These are phyloP conservation scores for Actinomortierella wolfii DNA, from an alignment of 371 early-diverging fungal genomes.

Conservation along the genomic window DNA sequence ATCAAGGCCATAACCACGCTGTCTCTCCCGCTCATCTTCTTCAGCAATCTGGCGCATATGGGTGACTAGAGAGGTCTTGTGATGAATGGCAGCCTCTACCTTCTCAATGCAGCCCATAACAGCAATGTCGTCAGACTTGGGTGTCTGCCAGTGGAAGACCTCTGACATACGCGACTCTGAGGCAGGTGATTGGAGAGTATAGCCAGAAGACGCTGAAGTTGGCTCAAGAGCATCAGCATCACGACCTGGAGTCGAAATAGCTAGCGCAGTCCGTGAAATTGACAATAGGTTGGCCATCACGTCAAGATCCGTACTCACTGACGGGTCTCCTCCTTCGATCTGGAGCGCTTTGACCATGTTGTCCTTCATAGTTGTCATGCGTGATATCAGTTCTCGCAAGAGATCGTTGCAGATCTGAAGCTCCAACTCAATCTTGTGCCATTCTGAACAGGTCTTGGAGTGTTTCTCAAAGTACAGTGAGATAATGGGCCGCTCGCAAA, in stretches of 20 bases:
- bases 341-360: constrained; percentile 34
- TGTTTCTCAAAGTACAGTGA: constrained; percentile 81
- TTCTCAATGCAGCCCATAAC: constrained; percentile 23
- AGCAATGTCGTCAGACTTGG: constrained; percentile 49
- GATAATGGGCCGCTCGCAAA: constrained; percentile 81
- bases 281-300: constrained; percentile 19
- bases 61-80: constrained; percentile 34
- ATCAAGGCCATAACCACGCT: constrained; percentile 40
- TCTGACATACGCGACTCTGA: constrained; percentile 59
- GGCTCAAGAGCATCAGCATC: constrained; percentile 40
- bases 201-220: constrained; percentile 17
- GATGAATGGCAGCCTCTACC: constrained; percentile 35
- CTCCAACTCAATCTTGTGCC: constrained; percentile 82
- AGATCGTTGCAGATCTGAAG: constrained; percentile 72
- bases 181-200: constrained; percentile 52
- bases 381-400: constrained; percentile 64
- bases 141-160: constrained; percentile 60
- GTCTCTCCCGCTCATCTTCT: constrained; percentile 37
- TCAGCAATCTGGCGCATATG: constrained; percentile 40
- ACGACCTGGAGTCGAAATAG: constrained; percentile 61
- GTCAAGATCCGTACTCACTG: constrained; percentile 7
- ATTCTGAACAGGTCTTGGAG: constrained; percentile 71
- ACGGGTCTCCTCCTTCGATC: constrained; percentile 3
- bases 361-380: constrained; percentile 58
- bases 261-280: constrained; percentile 48